Evolutionary conservation across 2,329 filamentous ascomycete genomes (phyloP).

Genomic region (Claviceps digitariae): DNA sequence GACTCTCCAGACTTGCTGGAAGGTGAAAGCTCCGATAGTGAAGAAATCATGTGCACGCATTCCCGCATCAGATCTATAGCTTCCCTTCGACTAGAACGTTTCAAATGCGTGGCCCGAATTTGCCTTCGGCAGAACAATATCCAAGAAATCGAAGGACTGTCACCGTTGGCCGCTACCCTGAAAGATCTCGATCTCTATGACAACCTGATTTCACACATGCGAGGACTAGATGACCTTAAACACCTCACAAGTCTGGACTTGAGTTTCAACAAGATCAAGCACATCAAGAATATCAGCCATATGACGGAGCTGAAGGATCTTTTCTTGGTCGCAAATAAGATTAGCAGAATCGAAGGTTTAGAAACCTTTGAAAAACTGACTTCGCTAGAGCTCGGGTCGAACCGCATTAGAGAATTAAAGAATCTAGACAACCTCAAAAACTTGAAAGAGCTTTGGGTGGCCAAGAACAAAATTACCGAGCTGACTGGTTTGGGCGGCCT

Average conservation of each 20-base stretch:
- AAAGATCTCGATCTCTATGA: constrained; percentile 91
- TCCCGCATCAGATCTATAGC: constrained; percentile 68
- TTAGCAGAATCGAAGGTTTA: constrained; percentile 73
- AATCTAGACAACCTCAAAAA: constrained; percentile 66
- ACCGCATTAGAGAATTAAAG: constrained; percentile 77
- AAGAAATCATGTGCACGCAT: constrained; percentile 87
- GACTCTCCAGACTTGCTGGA: constrained; percentile 42
- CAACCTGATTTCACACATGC: constrained; percentile 81
- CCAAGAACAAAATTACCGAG: constrained; percentile 90
- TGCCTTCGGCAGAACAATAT: constrained; percentile 92
- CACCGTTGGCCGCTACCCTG: constrained; percentile 50
- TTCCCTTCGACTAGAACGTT: constrained; percentile 69
- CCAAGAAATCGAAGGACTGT: constrained; percentile 62
- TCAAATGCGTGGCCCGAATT: constrained; percentile 60
- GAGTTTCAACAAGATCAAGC: constrained; percentile 98
- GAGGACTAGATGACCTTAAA: constrained; percentile 64
- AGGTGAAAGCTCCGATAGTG: constrained; percentile 43
- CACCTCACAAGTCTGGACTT: constrained; percentile 72
- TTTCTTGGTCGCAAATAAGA: constrained; percentile 92
- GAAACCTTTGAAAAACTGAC: constrained; percentile 60
- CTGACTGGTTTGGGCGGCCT: constrained; percentile 65
- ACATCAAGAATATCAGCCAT: constrained; percentile 80
- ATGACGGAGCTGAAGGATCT: constrained; percentile 68
- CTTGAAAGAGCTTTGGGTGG: constrained; percentile 84
- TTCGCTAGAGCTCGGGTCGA: constrained; percentile 84